Conservation (phyloP, 83 land plant species). For the Picea engelmannii region DNA sequence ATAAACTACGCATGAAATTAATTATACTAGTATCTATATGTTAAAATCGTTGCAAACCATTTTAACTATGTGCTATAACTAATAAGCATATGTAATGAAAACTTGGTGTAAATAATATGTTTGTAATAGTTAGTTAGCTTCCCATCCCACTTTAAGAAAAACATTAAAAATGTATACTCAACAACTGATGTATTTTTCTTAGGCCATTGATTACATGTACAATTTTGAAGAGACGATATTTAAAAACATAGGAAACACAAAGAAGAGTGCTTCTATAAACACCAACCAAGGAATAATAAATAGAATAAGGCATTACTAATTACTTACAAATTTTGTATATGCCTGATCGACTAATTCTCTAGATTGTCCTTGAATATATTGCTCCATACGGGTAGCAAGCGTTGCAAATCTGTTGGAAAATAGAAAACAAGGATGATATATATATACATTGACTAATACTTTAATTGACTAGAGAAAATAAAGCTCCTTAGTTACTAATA, state of each 20-base stretch:
- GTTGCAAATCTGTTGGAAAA: conserved; percentile 73
- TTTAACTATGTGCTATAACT: not conserved
- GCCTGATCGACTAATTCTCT: conserved; percentile 97
- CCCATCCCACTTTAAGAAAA: not conserved
- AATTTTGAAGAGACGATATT: not conserved
- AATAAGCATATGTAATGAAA: not conserved
- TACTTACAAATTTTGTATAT: conserved; percentile 88
- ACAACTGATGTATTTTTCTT: not conserved
- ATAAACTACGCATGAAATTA: too few relatives aligned
- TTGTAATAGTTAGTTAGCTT: not conserved
- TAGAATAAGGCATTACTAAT: not conserved
- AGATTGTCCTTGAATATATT: conserved; percentile 91
- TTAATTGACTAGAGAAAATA: too few relatives aligned
- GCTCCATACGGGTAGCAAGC: conserved; percentile 96
- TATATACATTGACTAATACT: not conserved
- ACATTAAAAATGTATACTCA: not conserved
- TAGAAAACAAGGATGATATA: not conserved
- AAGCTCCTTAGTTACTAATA: too few relatives aligned
- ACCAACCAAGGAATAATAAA: not conserved
- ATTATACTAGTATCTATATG: too few relatives aligned
- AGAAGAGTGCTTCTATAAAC: not conserved
- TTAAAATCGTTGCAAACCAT: too few relatives aligned
- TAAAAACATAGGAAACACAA: not conserved
- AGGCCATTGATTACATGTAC: not conserved
- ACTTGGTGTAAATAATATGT: not conserved